Conservation (phyloP, 305 asterid species). For the Fraxinus dipetala region DNA sequence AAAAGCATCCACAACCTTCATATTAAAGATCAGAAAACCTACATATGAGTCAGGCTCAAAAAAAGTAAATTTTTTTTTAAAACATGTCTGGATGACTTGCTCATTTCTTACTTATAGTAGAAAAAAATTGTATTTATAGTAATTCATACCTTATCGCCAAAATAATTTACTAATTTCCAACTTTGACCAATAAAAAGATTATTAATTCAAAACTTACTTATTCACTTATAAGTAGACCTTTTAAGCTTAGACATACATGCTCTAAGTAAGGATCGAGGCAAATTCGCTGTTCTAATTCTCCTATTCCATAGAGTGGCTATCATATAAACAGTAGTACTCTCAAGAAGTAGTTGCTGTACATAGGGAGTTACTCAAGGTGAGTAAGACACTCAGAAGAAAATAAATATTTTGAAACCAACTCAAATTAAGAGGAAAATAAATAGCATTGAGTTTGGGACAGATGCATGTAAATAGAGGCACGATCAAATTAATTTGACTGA, state of each 20-base stretch:
- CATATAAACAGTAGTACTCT: not conserved
- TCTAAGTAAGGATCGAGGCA: not conserved
- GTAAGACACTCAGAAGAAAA: not conserved
- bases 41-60: not conserved
- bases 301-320: not conserved
- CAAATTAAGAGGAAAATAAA: not conserved
- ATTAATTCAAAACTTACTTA: not conserved
- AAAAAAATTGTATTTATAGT: not conserved
- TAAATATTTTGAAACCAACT: not conserved
- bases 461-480: not conserved
- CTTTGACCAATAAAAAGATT: not conserved
- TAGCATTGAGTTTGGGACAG: not conserved
- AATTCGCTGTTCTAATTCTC: not conserved
- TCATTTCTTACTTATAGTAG: not conserved
- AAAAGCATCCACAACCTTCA: not conserved
- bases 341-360: not conserved
- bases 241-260: not conserved
- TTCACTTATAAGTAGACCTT: not conserved
- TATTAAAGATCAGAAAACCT: not conserved
- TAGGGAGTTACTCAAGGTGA: not conserved
- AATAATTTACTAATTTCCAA: not conserved
- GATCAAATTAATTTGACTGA: not conserved
- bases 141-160: not conserved
- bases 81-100: not conserved
- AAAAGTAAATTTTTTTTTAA: not conserved